phyloP scores from a whole-genome alignment of 2,329 filamentous ascomycete genomes.

The Xylariaceae sp. region DNA sequence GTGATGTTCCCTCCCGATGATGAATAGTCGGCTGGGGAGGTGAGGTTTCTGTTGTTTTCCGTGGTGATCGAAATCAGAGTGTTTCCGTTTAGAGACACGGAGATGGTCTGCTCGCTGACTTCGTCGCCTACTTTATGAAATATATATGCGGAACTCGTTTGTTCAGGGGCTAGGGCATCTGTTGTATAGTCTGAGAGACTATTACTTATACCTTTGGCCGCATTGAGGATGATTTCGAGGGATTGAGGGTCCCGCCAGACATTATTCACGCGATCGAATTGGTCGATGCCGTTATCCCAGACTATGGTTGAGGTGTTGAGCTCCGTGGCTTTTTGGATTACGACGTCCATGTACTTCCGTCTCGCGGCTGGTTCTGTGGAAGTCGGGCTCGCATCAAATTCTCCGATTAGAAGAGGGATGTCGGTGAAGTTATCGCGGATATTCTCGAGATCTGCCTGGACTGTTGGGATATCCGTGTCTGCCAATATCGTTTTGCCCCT shows the following conservation, averaged over 20 bases:
- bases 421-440: constrained; percentile 50
- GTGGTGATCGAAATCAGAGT: constrained; percentile 38
- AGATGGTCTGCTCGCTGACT: constrained; percentile 39
- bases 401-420: constrained; percentile 51
- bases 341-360: constrained; percentile 53
- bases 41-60: constrained; percentile 32
- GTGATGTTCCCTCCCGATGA: constrained; percentile 41
- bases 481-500: constrained; percentile 56
- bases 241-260: constrained; percentile 47
- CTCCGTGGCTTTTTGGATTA: constrained; percentile 43
- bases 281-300: constrained; percentile 56
- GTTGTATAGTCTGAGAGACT: constrained; percentile 47
- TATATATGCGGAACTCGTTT: constrained; percentile 48
- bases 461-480: constrained; percentile 44
- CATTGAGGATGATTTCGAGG: constrained; percentile 43
- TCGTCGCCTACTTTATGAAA: constrained; percentile 46
- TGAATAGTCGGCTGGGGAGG: constrained; percentile 40
- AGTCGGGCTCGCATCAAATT: constrained; percentile 47
- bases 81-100: constrained; percentile 52
- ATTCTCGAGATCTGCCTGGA: constrained; percentile 45
- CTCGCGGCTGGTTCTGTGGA: constrained; percentile 50
- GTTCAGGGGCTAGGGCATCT: constrained; percentile 39
- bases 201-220: constrained; percentile 40
- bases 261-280: constrained; percentile 44
- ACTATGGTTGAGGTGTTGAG: constrained; percentile 47